phyloP scores from a whole-genome alignment of 2,329 filamentous ascomycete genomes.

The Whalleya microplaca region DNA sequence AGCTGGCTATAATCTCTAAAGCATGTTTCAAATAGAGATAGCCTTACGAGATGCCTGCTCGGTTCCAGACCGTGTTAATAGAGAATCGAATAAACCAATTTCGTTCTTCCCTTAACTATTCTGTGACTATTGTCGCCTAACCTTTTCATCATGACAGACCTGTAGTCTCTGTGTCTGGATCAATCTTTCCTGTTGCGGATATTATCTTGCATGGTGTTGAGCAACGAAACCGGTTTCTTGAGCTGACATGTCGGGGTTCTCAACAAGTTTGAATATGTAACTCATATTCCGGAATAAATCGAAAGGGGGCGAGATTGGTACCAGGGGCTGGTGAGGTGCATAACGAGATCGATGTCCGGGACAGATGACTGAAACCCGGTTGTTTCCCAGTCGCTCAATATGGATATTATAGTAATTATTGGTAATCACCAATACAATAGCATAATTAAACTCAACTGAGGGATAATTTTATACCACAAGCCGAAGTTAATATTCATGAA shows the following conservation, averaged over 20 bases:
- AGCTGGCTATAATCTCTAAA: neutral
- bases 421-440: neutral
- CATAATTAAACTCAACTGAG: neutral
- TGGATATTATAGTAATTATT: neutral
- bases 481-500: neutral
- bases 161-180: neutral
- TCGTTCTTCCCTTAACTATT: neutral
- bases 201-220: neutral
- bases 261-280: neutral
- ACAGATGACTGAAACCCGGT: neutral
- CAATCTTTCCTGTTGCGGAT: neutral
- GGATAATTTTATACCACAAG: neutral
- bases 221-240: neutral
- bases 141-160: neutral
- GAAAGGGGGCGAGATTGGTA: neutral
- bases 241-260: neutral
- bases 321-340: neutral
- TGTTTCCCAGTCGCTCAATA: neutral
- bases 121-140: neutral
- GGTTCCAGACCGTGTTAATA: neutral
- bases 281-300: neutral
- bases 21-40: neutral
- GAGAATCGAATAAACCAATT: neutral
- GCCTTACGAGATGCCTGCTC: neutral
- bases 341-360: neutral